Conservation (phyloP, 2,329 filamentous ascomycete species). For the Penicillium sp. region DNA sequence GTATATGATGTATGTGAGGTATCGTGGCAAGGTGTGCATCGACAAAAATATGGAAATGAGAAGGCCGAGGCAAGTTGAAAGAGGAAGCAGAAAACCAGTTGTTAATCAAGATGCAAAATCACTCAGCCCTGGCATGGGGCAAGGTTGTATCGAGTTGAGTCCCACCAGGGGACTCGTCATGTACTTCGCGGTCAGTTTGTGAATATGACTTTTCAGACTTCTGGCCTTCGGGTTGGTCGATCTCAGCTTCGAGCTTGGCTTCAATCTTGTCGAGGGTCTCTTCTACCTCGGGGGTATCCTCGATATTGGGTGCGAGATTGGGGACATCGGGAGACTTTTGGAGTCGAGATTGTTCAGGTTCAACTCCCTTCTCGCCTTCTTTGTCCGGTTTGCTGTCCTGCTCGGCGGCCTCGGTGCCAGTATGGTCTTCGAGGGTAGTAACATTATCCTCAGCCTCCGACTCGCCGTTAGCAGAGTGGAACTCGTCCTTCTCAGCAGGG, state of each 20-base stretch:
- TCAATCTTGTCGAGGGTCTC: conserved; percentile 8
- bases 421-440: background rate
- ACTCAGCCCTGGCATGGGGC: conserved; percentile 5
- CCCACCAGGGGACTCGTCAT: background rate
- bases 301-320: background rate
- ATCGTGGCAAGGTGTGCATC: background rate
- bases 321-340: background rate
- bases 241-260: background rate
- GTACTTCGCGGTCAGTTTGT: background rate
- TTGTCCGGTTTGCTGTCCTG: background rate
- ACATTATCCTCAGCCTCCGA: conserved; percentile 22
- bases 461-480: conserved; percentile 40
- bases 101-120: background rate
- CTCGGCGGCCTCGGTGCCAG: background rate
- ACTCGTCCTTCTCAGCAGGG: conserved; percentile 36
- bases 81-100: background rate
- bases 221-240: background rate
- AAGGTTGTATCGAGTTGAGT: conserved; percentile 1
- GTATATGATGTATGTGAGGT: background rate
- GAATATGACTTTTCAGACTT: background rate
- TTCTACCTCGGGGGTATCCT: conserved; percentile 4
- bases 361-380: background rate
- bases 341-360: background rate
- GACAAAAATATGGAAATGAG: background rate
- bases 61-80: background rate